phyloP scores from a whole-genome alignment of 805 yeast genomes.

The Barnettozyma sp. region DNA sequence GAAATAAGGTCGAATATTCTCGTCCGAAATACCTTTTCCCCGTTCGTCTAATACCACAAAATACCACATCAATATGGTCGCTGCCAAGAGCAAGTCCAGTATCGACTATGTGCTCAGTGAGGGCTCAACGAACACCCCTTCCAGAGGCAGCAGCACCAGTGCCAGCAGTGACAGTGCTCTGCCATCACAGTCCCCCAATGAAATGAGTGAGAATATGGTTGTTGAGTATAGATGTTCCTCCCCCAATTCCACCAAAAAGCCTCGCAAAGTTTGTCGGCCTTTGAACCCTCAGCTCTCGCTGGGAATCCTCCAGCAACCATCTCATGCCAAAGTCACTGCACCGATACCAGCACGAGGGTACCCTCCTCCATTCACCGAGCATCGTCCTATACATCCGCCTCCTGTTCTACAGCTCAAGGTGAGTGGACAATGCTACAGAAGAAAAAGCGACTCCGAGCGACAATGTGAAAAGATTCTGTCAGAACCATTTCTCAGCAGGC shows the following conservation, averaged over 20 bases:
- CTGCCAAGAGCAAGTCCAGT: constrained; percentile 18
- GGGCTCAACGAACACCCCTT: no score
- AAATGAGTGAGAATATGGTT: constrained; percentile 3
- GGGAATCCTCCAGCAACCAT: constrained; percentile 26
- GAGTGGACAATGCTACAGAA: constrained; percentile 11
- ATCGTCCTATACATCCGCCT: constrained; percentile 30
- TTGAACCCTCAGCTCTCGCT: constrained; percentile 14
- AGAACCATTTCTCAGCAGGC: constrained; percentile 10
- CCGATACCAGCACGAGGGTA: constrained; percentile 16
- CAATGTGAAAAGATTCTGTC: constrained; percentile 4
- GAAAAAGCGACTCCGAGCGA: no score
- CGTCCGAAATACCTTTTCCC: no score
- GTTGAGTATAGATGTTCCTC: neutral
- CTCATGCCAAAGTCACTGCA: constrained; percentile 27
- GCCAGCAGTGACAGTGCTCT: constrained; percentile 7
- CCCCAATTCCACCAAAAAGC: constrained; percentile 2
- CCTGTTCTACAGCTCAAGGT: constrained; percentile 26
- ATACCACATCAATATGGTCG: constrained; percentile 3
- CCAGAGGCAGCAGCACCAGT: constrained; percentile 1
- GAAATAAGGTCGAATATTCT: no score
- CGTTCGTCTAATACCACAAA: no score
- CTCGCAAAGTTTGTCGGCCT: constrained; percentile 17
- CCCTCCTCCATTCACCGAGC: constrained; percentile 26
- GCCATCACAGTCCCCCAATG: constrained; percentile 11
- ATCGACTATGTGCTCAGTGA: constrained; percentile 19